Evolutionary conservation across 2,329 filamentous ascomycete genomes (phyloP), one percentile per base, ranked within the genome.

Genomic region (Bimuria novae-zelandiae): DNA sequence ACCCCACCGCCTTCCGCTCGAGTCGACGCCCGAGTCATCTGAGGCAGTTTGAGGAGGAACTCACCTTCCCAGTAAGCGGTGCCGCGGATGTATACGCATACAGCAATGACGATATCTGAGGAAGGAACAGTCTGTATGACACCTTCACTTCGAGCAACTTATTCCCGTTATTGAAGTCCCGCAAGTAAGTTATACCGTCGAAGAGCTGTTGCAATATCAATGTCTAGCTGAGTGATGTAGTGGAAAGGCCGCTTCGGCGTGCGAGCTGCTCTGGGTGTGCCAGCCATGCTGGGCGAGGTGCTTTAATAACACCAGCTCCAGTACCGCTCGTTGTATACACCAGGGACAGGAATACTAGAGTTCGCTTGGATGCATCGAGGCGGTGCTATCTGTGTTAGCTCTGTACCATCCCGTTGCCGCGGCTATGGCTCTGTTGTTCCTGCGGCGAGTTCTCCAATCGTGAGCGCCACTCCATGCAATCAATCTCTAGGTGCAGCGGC

Each of bases 131-230:
- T 36, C 23, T 16, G 22, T 17, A 37, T 47, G 53, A 21, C 32
- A 46, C 52, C 39, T 39, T 41, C 36, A 4, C 19, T 10, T 46
- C 16, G 4, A 5, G 43, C 21, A n/a, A n/a, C n/a, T n/a, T n/a
- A n/a, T n/a, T 3, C 43, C 21, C 7, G 27, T 21, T 25, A 16
- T 36, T n/a, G 43, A 49, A 48, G 23, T 51, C 35, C 47, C 48
- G 42, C 43, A 36, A 33, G 57, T 59, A 67, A 68, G 54, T 56
- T 57, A 73, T 73, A 63, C 53, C 65, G 56, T 32, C 53, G 52
- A 70, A 72, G 61, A 68, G 55, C 70, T 73, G 62, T 64, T 67
- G 39, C 48, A 59, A 68, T 73, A 74, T 57, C 57, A 56, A 72
- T 74, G 69, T 67, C 60, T 52, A 56, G 44, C 32, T 44, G 56